Conservation (phyloP, 2,329 filamentous ascomycete genomes). For the Sclerotinia spermophila region DNA sequence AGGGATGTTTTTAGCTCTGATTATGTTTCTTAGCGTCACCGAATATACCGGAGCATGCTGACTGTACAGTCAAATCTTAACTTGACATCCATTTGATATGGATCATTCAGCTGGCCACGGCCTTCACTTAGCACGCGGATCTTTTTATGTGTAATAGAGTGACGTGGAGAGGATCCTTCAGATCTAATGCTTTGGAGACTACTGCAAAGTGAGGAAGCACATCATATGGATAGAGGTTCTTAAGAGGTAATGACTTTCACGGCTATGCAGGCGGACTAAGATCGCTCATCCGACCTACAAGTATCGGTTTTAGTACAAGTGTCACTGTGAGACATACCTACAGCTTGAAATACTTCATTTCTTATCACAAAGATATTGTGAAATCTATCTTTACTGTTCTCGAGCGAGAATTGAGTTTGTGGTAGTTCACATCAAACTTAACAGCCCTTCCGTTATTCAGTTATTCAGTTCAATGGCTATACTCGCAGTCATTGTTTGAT, state of each 20-base stretch:
- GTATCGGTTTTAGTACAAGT: background rate
- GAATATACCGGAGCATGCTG: background rate
- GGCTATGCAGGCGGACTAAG: background rate
- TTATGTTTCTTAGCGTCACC: background rate
- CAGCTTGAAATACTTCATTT: background rate
- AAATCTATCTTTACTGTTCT: background rate
- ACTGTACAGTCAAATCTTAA: background rate
- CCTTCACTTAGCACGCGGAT: background rate
- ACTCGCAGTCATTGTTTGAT: background rate
- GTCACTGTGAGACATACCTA: background rate
- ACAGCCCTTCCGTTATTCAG: background rate
- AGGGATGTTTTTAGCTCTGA: background rate
- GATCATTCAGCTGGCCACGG: too few relatives aligned
- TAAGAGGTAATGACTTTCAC: background rate
- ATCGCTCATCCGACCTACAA: background rate
- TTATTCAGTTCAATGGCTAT: too few relatives aligned
- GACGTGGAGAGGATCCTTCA: background rate
- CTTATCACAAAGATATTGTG: background rate
- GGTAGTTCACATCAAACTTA: background rate
- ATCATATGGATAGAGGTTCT: too few relatives aligned
- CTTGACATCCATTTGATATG: constrained; percentile 3
- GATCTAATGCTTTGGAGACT: too few relatives aligned
- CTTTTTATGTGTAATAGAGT: background rate
- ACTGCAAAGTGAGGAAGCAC: too few relatives aligned
- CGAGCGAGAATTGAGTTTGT: background rate